Percentiles rank a stretch among this genome's conserved stretches.
These are phyloP conservation scores for Eucalyptus globulus DNA, from an alignment of 345 rosid species.

Conservation along the genomic window DNA sequence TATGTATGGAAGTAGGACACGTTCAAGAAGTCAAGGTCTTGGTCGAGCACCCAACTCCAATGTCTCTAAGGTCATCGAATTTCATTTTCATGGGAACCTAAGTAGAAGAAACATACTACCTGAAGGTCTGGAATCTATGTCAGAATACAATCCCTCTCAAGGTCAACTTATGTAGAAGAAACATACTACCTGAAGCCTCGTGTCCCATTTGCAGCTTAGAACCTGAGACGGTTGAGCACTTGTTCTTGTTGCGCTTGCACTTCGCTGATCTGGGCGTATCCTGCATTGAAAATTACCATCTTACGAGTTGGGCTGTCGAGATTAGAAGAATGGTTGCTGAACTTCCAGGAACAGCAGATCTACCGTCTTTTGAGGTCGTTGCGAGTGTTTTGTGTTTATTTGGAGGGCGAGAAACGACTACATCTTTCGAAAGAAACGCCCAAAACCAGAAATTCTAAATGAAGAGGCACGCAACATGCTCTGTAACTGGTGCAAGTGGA, in stretches of 20 bases:
- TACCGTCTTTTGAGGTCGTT: not conserved
- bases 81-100: too few relatives aligned
- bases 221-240: not conserved
- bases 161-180: not conserved
- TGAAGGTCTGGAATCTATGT: not conserved
- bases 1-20: not conserved
- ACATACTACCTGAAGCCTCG: not conserved
- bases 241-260: not conserved
- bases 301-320: not conserved
- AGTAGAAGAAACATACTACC: too few relatives aligned
- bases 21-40: not conserved
- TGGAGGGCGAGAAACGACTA: not conserved
- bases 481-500: not conserved
- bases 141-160: rapidly evolving
- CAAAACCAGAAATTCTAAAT: not conserved
- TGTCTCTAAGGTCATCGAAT: too few relatives aligned
- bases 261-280: not conserved
- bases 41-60: too few relatives aligned
- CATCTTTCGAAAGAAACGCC: not conserved
- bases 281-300: not conserved
- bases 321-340: not conserved
- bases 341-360: not conserved
- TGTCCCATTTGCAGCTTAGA: not conserved
- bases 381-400: not conserved
- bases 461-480: not conserved